Evolutionary conservation across 2,329 filamentous ascomycete species (phyloP), one percentile per base, ranked within the genome.

Genomic region (Epichloe coenophiala): DNA sequence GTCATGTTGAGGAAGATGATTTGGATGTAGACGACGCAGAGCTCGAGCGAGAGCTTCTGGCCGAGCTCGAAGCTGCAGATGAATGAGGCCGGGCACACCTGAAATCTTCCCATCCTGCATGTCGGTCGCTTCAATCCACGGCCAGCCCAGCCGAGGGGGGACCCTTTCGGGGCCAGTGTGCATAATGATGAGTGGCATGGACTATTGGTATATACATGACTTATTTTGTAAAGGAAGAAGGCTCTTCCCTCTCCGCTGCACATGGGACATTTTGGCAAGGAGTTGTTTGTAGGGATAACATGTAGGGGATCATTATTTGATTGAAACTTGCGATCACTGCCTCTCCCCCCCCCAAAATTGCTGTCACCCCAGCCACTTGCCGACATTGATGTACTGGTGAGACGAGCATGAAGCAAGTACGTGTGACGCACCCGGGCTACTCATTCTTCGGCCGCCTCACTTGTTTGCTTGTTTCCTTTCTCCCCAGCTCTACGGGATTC

Each of bases 41-140:
- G 57, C 64, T 83, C 47, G 82, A 83, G 63, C 76, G 78, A 38
- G 80, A 83, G 58, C 70, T 85, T 61, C 68, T 81, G 59, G 79
- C 78, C 1, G 80, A 78, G 55, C 68, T 82, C 55, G 77, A 80
- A 57, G 63, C 64, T 15, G 61, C 61, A 19, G 61, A 58, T 36
- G 62, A 59, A 27, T 62, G 50, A 59, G 13, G 43, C 31, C 31
- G 31, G 31, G 31, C 31, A 31, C 27, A 31, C 27, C 8, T 31
- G 8, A 31, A 9, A 11, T 31, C 1, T 31, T 31, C 1, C 31
- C 27, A 31, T 31, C 8, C 9, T 31, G 31, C 31, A 11, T 31
- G 31, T 31, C 31, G 31, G 17, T 36, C 31, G 17, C 39, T 23
- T 17, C 12, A n/a, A 9, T 33, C 38, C 42, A 27, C 21, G 47